Evolutionary conservation across 306 rosid species (phyloP), one percentile per base, ranked within the genome.

Genomic region (Lagenaria siceraria): DNA sequence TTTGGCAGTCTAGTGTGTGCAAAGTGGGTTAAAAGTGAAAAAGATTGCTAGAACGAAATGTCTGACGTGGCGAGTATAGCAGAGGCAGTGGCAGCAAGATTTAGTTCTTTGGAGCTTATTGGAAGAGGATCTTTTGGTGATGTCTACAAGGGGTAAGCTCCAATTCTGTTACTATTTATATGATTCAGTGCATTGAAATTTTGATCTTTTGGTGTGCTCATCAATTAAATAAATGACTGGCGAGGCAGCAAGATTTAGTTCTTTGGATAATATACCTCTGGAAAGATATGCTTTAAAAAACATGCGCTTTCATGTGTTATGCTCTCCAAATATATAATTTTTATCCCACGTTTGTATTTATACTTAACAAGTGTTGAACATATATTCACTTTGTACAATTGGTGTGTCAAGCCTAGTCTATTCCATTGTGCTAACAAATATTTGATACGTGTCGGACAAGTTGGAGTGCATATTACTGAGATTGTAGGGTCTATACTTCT

Each of bases 51-150:
- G 78, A 48, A 33, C 42, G 82, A 79, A 79, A 95, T 96, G 99
- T 96, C 85, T 65, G 99, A 96, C 48, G 85, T 85, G 46, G 93
- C 90, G 31, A 90, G 84, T 81, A 84, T 96, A 31, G 76, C 83
- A 27, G 97, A 96, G 86, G 96, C 94, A 66, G 83, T 97, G 6
- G 98, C 96, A 69, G 82, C 98, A 10, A 92, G 99, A 69, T 96
- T 96, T 81, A 83, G 85, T 83, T 83, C 90, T 25, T 83, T 92
- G 84, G 98, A 96, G 83, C 97, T 90, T 53, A 96, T 96, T 79
- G 99, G 99, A 33, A 90, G 87, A 82, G 99, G 99, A 80, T 96
- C 99, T 27, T 92, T 96, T 63, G 99, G 99, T 1, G 94, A 96
- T 42, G 99, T 96, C 69, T 96, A 89, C 81, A 96, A 96, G 87